These are phyloP conservation scores for Blastocrithidia nonstop DNA, from an alignment of 208 protist species.

Conservation along the genomic window DNA sequence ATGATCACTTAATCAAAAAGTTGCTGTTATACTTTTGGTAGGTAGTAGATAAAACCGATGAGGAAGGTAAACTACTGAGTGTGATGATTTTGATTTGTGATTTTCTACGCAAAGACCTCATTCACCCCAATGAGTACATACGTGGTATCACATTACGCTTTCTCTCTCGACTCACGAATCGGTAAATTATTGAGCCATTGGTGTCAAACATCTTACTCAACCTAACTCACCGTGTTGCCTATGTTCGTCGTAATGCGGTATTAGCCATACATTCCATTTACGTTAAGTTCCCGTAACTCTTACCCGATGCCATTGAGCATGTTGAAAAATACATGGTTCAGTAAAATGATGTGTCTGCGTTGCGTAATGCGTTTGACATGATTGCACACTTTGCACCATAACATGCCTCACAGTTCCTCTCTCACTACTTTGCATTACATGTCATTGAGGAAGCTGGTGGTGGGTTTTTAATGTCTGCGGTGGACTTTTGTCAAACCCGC, in stretches of 20 bases:
- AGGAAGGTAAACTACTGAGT: slow-evolving; percentile 90
- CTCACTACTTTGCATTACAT: slow-evolving; percentile 71
- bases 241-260: slow-evolving; percentile 96
- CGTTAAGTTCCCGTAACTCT: slow-evolving; percentile 84
- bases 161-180: slow-evolving; percentile 94
- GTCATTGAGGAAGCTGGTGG: slow-evolving; percentile 72
- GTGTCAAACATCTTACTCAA: slow-evolving; percentile 89
- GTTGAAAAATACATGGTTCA: slow-evolving; percentile 86
- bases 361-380: slow-evolving; percentile 98
- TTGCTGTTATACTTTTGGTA: slow-evolving; percentile 97
- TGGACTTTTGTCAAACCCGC: slow-evolving; percentile 73
- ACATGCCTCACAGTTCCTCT: slow-evolving; percentile 87
- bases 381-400: slow-evolving; percentile 91
- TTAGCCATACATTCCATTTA: slow-evolving; percentile 92
- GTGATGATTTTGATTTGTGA: slow-evolving; percentile 98
- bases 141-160: slow-evolving; percentile 95
- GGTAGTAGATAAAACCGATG: slow-evolving; percentile 91
- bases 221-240: slow-evolving; percentile 89
- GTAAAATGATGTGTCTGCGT: slow-evolving; percentile 85
- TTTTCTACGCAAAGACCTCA: slow-evolving; percentile 91
- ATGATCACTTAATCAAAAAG: slow-evolving; percentile 93
- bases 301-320: slow-evolving; percentile 94
- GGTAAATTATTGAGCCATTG: slow-evolving; percentile 95
- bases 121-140: slow-evolving; percentile 97
- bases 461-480: slow-evolving; percentile 82